These are phyloP conservation scores for Verticillium isaacii DNA, from an alignment of 2,329 filamentous ascomycete genomes.

Conservation along the genomic window DNA sequence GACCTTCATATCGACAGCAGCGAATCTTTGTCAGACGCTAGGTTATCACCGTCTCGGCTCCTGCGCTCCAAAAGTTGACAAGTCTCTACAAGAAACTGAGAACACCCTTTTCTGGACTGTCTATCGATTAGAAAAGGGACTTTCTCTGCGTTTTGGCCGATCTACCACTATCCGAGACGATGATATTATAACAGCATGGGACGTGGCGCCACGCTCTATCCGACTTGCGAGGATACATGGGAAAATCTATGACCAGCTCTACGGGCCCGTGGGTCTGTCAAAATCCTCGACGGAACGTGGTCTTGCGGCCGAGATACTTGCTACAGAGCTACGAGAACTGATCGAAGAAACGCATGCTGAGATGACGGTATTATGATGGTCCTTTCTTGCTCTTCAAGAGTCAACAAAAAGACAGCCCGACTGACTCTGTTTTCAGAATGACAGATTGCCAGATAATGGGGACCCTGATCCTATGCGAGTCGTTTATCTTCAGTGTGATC, in stretches of 20 bases:
- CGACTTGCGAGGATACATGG: background rate
- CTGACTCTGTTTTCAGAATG: background rate
- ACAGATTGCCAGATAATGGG: conserved; percentile 17
- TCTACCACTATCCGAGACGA: conserved; percentile 21
- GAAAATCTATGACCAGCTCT: conserved; percentile 21
- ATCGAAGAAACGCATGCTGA: no score
- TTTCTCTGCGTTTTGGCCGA: conserved; percentile 28
- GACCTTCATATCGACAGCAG: conserved; percentile 29
- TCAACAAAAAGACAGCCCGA: conserved; percentile 2
- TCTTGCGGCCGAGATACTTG: conserved; percentile 22
- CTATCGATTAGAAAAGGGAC: conserved; percentile 27
- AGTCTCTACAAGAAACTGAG: conserved; percentile 4
- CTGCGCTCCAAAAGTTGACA: conserved; percentile 7
- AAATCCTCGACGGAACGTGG: conserved; percentile 13
- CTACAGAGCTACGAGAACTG: background rate
- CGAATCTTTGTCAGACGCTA: conserved; percentile 25
- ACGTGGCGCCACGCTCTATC: background rate
- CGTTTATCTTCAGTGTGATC: conserved; percentile 25
- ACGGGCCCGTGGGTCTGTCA: conserved; percentile 12
- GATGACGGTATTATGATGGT: background rate
- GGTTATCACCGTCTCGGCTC: conserved; percentile 20
- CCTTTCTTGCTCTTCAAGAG: conserved; percentile 19
- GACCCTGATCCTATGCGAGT: conserved; percentile 18
- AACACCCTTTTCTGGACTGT: conserved; percentile 29
- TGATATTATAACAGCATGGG: background rate